Evolutionary conservation across 768 basidiomycete genomes (phyloP).

Genomic region (Tricholoma sp.): DNA sequence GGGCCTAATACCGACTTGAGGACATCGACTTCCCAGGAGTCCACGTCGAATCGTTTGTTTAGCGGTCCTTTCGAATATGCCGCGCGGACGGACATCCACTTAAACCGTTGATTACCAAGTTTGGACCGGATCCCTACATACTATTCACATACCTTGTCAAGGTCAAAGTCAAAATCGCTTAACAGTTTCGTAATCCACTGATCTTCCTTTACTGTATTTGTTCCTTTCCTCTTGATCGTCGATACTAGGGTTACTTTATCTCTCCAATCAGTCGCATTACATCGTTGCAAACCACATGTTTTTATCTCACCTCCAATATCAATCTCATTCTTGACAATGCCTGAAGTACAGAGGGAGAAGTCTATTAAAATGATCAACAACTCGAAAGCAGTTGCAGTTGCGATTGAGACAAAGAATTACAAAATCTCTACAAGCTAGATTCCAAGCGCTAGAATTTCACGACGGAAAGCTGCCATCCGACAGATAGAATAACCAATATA

Average conservation of each 20-base stretch:
- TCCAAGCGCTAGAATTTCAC: slow-evolving; percentile 46
- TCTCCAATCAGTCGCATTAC: slow-evolving; percentile 31
- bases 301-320: slow-evolving; percentile 41
- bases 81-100: slow-evolving; percentile 38
- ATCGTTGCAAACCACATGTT: slow-evolving; percentile 39
- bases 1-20: slow-evolving; percentile 35
- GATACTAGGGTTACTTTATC: slow-evolving; percentile 39
- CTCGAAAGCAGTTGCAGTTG: neutral
- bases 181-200: slow-evolving; percentile 25
- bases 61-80: slow-evolving; percentile 25
- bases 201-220: slow-evolving; percentile 27
- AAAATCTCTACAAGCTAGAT: slow-evolving; percentile 12
- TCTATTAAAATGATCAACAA: neutral
- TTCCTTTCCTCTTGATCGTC: slow-evolving; percentile 24
- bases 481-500: slow-evolving; percentile 78
- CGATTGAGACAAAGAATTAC: neutral
- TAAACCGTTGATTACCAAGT: slow-evolving; percentile 9
- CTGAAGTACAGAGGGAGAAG: neutral
- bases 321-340: slow-evolving; percentile 24
- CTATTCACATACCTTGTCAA: slow-evolving; percentile 13
- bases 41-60: slow-evolving; percentile 16
- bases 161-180: slow-evolving; percentile 12
- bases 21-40: slow-evolving; percentile 3
- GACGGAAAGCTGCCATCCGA: slow-evolving; percentile 60
- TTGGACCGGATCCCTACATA: slow-evolving; percentile 15